Conservation (phyloP, 1,284 basidiomycete species). For the Cryptococcus sp. region DNA sequence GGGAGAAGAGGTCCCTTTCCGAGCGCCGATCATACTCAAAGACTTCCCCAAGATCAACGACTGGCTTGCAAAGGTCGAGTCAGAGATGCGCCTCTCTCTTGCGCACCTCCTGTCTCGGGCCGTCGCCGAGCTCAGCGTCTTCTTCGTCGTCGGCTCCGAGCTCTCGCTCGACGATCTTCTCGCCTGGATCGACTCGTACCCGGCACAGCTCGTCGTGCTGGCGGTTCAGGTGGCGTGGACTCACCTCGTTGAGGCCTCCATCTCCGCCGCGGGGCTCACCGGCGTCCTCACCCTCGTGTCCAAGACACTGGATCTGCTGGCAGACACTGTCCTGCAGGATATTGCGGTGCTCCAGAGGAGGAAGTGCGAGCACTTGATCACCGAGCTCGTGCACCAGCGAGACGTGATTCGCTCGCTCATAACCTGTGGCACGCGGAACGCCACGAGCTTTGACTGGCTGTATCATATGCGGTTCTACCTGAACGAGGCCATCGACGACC, state of each 20-base stretch:
- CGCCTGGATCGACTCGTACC: constrained; percentile 86
- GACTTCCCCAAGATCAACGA: constrained; percentile 98
- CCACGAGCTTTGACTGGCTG: constrained; percentile 83
- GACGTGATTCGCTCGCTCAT: constrained; percentile 85
- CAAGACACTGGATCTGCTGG: constrained; percentile 85
- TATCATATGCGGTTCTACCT: constrained; percentile 99
- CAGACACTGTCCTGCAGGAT: constrained; percentile 91
- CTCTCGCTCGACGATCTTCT: constrained; percentile 66
- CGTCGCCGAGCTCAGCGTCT: constrained; percentile 58
- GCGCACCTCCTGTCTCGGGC: constrained; percentile 53
- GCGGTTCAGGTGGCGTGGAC: constrained; percentile 96
- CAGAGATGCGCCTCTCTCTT: constrained; percentile 90
- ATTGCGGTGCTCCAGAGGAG: constrained; percentile 82
- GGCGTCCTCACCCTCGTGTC: constrained; percentile 70
- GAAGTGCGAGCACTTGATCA: constrained; percentile 98
- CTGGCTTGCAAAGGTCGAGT: constrained; percentile 90
- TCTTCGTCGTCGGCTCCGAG: constrained; percentile 58
- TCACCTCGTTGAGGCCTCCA: constrained; percentile 68
- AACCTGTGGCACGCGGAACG: constrained; percentile 61
- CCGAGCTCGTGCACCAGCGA: constrained; percentile 95
- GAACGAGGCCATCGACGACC: constrained; percentile 65
- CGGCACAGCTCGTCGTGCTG: constrained; percentile 92
- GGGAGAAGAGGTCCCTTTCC: constrained; percentile 87
- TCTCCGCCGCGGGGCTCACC: constrained; percentile 59
- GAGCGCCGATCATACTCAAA: constrained; percentile 77